Evolutionary conservation across 2,329 filamentous ascomycete genomes (phyloP), one percentile per base, ranked within the genome.

Genomic region (Mycosphaerelloides madeirae): DNA sequence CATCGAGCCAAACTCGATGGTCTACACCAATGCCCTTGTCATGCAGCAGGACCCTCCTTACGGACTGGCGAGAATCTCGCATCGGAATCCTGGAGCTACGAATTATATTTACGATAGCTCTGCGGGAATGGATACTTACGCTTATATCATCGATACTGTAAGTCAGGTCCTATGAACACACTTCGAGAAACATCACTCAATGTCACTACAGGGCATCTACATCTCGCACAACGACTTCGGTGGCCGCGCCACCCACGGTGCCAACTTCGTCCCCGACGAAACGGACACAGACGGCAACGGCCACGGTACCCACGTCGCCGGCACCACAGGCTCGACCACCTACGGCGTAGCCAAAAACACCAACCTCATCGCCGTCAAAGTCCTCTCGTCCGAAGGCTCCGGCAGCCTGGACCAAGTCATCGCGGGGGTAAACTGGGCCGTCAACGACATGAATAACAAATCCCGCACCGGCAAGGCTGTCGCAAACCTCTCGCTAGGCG

Each of bases 381-480:
- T 76, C 13, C 66, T 75, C 31, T 66, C 65, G 29, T 65, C 63
- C 14, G 55, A 68, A 13, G 69, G 71, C 33, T 65, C 64, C 36
- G 74, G 74, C 22, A 70, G 71, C 49, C 67, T 77, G 47, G 59
- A 64, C 28, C 75, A 73, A 25, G 72, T 77, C 56, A 58, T 70
- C 47, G 59, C 65, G 19, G 76, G 74, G 4, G 73, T 77, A 57
- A 59, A 70, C 41, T 70, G 62, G 58, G 68, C 70, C 19, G 60
- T 71, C 41, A 49, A 63, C 29, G 67, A 68, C 40, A 87, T 87
- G 60, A 88, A 91, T 75, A 20, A 40, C 29, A 87, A 73, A 64
- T 84, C 95, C 82, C 84, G 84, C 67, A 96, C 95, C 9, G 50
- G 50, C 20, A 53, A 51, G 32, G 35, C 53, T 22, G 53, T 55